These are phyloP conservation scores for Rhizopogon parksii DNA, from an alignment of 1,284 basidiomycete species.

Conservation along the genomic window DNA sequence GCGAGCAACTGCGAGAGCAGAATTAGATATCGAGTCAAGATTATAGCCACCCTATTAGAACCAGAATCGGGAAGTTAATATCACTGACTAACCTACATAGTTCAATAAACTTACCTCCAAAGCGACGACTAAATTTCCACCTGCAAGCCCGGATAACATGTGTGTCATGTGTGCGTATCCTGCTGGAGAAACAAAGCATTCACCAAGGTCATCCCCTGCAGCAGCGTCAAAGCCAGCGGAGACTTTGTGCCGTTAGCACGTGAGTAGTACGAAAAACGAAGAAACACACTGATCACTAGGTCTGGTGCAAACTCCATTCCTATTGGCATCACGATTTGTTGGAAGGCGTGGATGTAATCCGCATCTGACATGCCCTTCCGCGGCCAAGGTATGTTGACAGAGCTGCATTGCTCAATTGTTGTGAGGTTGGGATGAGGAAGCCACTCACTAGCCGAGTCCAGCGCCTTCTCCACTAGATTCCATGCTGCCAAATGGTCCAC, in stretches of 20 bases:
- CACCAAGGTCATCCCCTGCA: slow-evolving; percentile 85
- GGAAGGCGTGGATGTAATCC: slow-evolving; percentile 96
- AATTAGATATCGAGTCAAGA: slow-evolving; percentile 81
- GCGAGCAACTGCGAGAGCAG: slow-evolving; percentile 80
- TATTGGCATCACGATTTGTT: slow-evolving; percentile 94
- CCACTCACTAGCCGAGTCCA: slow-evolving; percentile 77
- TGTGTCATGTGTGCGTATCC: slow-evolving; percentile 99
- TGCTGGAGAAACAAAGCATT: slow-evolving; percentile 85
- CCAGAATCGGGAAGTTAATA: slow-evolving; percentile 4
- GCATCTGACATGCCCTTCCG: slow-evolving; percentile 84
- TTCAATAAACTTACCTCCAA: slow-evolving; percentile 62
- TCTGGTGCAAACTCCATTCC: slow-evolving; percentile 95
- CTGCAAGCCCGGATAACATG: slow-evolving; percentile 86
- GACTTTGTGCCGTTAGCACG: slow-evolving; percentile 44
- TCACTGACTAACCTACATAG: background rate
- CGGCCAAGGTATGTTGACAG: slow-evolving; percentile 97
- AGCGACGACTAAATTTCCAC: slow-evolving; percentile 86
- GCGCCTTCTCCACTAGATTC: slow-evolving; percentile 79
- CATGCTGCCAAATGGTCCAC: slow-evolving; percentile 82
- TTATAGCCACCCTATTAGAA: slow-evolving; percentile 85
- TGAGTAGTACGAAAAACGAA: background rate
- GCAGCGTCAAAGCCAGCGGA: slow-evolving; percentile 99
- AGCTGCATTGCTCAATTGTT: slow-evolving; percentile 40
- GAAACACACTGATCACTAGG: slow-evolving; percentile 83
- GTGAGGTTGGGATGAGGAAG: background rate